Evolutionary conservation across 2,329 filamentous ascomycete genomes (phyloP).

Genomic region (Talaromyces atroroseus): DNA sequence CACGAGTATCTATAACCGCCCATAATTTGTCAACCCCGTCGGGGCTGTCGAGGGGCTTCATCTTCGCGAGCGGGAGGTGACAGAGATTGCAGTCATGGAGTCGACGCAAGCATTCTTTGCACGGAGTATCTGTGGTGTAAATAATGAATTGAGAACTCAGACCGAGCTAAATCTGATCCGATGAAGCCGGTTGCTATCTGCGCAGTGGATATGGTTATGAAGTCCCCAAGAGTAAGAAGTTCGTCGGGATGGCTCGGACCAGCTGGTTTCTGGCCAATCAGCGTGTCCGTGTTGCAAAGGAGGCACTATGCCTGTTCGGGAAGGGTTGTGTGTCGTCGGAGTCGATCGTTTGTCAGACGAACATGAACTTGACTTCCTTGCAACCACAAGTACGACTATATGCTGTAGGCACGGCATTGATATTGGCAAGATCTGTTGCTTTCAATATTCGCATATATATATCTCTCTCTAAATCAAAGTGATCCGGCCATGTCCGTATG

Average conservation of each 20-base stretch:
- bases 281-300: neutral
- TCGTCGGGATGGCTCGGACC: conserved; percentile 2
- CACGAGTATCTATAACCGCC: conserved; percentile 70
- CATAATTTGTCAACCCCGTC: conserved; percentile 80
- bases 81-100: conserved; percentile 10
- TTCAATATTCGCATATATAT: neutral
- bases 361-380: neutral
- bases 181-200: neutral
- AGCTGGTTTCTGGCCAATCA: conserved; percentile 4
- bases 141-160: neutral
- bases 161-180: neutral
- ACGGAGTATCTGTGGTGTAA: neutral
- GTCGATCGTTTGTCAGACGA: neutral
- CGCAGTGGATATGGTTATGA: neutral
- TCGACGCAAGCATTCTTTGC: conserved; percentile 11
- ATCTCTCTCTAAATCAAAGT: neutral
- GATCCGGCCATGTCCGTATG: neutral
- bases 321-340: neutral
- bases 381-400: neutral
- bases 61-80: conserved; percentile 28
- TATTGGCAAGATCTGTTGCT: neutral
- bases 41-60: conserved; percentile 66
- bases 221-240: neutral
- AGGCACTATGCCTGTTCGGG: conserved; percentile 6
- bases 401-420: neutral